Evolutionary conservation across 495 filamentous ascomycete species (phyloP), one percentile per base, ranked within the genome.

Genomic region (Acidiella bohemica): DNA sequence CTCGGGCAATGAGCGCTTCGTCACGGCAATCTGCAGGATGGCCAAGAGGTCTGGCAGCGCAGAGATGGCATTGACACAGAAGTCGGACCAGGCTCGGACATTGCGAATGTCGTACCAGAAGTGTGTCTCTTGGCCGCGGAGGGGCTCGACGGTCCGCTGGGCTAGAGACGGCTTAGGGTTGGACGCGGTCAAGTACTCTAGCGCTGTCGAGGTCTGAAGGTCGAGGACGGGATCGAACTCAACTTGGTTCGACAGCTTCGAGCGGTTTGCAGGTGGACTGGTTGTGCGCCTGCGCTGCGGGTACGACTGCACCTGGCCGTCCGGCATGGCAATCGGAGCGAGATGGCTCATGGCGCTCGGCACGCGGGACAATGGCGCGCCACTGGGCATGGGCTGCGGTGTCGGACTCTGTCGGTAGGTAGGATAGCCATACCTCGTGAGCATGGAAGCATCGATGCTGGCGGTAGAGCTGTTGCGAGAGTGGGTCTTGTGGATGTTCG

Each of bases 71-170:
- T 61, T 54, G 18, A 84, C 60, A 37, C 70, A 80, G 68, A 93
- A 93, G 43, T 73, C 69, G 30, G 67, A 68, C 86, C 86, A 95
- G 46, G 73, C 69, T 33, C 80, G 76, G 46, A 93, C 66, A 51
- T 92, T 86, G 35, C 86, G 81, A 39, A 93, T 71, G 47, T 95
- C 86, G 81, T 81, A 95, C 86, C 86, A 95, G 55, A 84, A 88
- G 55, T 92, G 80, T 53, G 77, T 78, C 53, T 81, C 75, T 50
- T 77, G 58, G 30, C 78, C 77, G 27, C 84, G 74, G 17, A 72
- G 68, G 55, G 81, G 73, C 48, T 76, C 83, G 51, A 87, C 72
- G 14, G 43, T 47, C 40, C 77, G 81, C 47, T 78, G 81, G 11
- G 92, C 81, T n/a, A 93, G 66, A 23, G 75, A 76, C 7, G 86